These are phyloP conservation scores for Ophiobolus disseminans DNA, from an alignment of 2,329 filamentous ascomycete species.

Conservation along the genomic window DNA sequence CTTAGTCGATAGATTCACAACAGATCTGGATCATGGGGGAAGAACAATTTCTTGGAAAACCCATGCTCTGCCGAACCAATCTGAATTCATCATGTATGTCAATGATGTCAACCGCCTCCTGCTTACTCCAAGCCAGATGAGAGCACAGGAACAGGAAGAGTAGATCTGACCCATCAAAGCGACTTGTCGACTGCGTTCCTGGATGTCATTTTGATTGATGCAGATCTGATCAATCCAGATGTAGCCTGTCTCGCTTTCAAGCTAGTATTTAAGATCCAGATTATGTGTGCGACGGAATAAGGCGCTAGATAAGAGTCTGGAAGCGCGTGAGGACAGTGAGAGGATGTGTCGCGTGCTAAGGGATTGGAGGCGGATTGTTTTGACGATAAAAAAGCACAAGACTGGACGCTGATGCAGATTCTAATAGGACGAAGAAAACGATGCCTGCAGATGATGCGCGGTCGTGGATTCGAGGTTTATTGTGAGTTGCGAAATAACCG, in stretches of 20 bases:
- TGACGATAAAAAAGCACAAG: no score
- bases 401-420: no score
- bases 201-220: constrained; percentile 20
- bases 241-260: background rate
- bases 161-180: constrained; percentile 23
- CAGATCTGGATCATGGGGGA: background rate
- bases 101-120: background rate
- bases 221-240: constrained; percentile 29
- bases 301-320: no score
- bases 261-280: no score
- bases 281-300: no score
- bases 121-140: constrained; percentile 2
- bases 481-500: no score
- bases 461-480: no score
- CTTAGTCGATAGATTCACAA: background rate
- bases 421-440: no score
- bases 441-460: no score
- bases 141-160: constrained; percentile 3
- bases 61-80: constrained; percentile 7
- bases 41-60: constrained; percentile 9
- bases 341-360: no score
- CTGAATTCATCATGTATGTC: background rate
- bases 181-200: constrained; percentile 21
- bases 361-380: no score
- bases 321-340: no score